Evolutionary conservation across 257 asterid genomes (phyloP).

Genomic region (Verbena officinalis): DNA sequence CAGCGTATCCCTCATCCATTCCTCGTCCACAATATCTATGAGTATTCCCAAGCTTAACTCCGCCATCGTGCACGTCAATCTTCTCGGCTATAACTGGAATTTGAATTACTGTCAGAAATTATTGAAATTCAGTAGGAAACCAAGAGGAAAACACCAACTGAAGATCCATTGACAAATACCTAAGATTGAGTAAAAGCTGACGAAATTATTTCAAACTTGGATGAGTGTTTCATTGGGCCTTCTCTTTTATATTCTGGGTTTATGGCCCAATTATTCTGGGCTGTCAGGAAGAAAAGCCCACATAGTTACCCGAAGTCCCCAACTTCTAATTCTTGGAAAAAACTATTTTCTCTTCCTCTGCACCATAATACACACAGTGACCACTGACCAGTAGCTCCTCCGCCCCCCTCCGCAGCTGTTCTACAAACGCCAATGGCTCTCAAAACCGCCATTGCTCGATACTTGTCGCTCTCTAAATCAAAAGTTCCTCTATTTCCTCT

Average conservation of each 20-base stretch:
- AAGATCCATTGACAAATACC: constrained; percentile 9
- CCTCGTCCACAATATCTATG: constrained; percentile 77
- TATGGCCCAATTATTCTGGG: neutral
- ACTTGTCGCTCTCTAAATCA: constrained; percentile 31
- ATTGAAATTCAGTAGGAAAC: neutral
- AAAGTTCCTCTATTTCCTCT: constrained; percentile 9
- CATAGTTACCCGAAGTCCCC: too few relatives aligned
- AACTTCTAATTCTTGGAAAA: too few relatives aligned
- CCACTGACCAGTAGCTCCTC: neutral
- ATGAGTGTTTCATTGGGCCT: neutral
- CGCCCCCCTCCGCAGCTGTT: constrained; percentile 8
- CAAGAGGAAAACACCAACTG: neutral
- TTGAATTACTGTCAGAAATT: constrained; percentile 15
- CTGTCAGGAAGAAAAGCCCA: too few relatives aligned
- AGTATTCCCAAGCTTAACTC: constrained; percentile 70
- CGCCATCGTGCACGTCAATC: constrained; percentile 45
- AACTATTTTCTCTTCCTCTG: constrained; percentile 26
- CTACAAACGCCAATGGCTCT: constrained; percentile 36
- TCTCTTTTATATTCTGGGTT: neutral
- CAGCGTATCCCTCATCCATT: constrained; percentile 83
- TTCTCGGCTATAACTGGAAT: neutral
- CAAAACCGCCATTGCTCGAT: constrained; percentile 24
- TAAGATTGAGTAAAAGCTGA: neutral
- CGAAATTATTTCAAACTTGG: neutral
- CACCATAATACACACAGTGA: neutral